A percentile compares a stretch with the other conserved stretches of the same genome.
Evolutionary conservation across 768 basidiomycete genomes (phyloP).

Genomic region (Pleurotus citrinopileatus): DNA sequence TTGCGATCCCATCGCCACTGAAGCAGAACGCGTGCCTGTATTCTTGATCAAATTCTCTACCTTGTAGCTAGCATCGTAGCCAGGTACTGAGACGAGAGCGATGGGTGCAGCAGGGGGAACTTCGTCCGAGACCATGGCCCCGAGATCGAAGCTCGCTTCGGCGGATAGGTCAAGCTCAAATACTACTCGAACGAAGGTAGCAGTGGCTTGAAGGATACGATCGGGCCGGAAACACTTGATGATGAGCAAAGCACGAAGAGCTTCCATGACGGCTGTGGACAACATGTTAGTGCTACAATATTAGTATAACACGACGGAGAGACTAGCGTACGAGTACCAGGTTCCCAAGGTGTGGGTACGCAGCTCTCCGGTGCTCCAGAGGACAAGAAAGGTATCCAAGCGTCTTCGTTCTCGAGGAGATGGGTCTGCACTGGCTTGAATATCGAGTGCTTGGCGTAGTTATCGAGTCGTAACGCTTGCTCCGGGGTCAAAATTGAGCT

Average conservation of each 20-base stretch:
- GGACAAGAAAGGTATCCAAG: constrained; percentile 73
- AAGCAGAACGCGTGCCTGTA: constrained; percentile 72
- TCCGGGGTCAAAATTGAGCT: constrained; percentile 59
- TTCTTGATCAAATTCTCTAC: constrained; percentile 86
- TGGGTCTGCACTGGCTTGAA: constrained; percentile 77
- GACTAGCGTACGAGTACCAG: constrained; percentile 72
- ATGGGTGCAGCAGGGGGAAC: constrained; percentile 79
- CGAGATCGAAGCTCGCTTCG: constrained; percentile 74
- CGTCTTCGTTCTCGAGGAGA: constrained; percentile 55
- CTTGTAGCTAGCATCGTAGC: constrained; percentile 97
- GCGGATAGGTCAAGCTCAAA: constrained; percentile 80
- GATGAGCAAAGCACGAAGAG: constrained; percentile 72
- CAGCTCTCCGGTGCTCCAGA: constrained; percentile 62
- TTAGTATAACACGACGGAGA: background rate
- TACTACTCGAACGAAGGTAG: constrained; percentile 67
- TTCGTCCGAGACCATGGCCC: constrained; percentile 75
- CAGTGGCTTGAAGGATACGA: constrained; percentile 81
- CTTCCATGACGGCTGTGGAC: constrained; percentile 61
- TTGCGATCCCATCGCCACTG: constrained; percentile 97
- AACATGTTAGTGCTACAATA: constrained; percentile 15
- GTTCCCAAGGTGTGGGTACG: constrained; percentile 80
- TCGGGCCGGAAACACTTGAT: constrained; percentile 94
- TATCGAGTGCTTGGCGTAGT: constrained; percentile 65
- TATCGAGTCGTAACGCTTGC: constrained; percentile 65
- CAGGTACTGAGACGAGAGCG: constrained; percentile 89